Evolutionary conservation across 495 filamentous ascomycete species (phyloP), one percentile per base, ranked within the genome.

Genomic region (Daldinia vernicosa): DNA sequence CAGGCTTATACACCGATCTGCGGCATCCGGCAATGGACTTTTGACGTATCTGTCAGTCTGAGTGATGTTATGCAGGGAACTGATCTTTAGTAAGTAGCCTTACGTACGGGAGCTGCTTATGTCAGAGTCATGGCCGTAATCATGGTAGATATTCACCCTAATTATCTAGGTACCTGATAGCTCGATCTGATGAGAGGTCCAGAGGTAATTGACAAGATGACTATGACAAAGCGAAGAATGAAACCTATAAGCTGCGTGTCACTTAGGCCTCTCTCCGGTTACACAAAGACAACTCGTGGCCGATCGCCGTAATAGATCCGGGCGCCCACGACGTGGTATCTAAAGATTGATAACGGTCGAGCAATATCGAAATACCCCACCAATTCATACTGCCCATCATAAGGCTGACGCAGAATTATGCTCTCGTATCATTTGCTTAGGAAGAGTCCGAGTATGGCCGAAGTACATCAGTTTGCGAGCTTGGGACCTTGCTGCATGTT

Each of bases 381-480:
- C 45, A 53, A 40, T 30, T 50, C 39, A 67, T 70, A 59, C 27
- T 57, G 71, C 71, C 63, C 55, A 63, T 74, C 58, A 32, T 70
- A 70, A 71, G 71, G 71, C 71, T 74, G 66, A 69, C 51, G 27
- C 28, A 26, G 37, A 50, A 40, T 56, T 53, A 17, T 67, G 12
- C 32, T 37, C 43, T 19, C 59, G 14, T 59, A 22, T 32, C 15
- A 55, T 47, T 59, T 37, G 57, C 35, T 53, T 14, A 50, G 15
- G 62, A 57, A 73, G 54, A 63, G 43, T 30, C 66, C 66, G 66
- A 73, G 63, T 69, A 69, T 66, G 57, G 52, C 66, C 62, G 66
- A 66, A 69, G 33, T 57, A 52, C 57, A 50, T 53, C n/a, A 64
- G 17, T 51, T 47, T 50, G 30, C 47, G 64, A 60, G 64, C 43